These are phyloP conservation scores for Chaetomidium leptoderma DNA, from an alignment of 495 filamentous ascomycete species.

Conservation along the genomic window DNA sequence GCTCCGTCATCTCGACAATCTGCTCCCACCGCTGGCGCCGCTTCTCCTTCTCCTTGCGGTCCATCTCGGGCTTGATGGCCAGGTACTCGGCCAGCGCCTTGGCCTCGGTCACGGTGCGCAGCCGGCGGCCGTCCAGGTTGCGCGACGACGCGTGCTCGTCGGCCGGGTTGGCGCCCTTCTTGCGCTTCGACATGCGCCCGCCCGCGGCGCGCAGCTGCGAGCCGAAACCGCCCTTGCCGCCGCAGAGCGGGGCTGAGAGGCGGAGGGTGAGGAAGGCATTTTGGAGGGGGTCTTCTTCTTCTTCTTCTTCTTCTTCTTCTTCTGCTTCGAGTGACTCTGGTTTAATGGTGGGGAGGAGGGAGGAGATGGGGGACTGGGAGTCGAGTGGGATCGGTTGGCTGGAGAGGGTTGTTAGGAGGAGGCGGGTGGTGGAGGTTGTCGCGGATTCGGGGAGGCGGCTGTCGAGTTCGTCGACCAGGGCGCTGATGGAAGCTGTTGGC, in stretches of 20 bases:
- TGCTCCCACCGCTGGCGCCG: constrained; percentile 75
- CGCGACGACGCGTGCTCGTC: constrained; percentile 83
- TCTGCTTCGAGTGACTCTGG: constrained; percentile 25
- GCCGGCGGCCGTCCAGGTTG: constrained; percentile 85
- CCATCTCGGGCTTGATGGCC: constrained; percentile 95
- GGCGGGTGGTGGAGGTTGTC: constrained; percentile 36
- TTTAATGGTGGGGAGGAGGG: constrained; percentile 38
- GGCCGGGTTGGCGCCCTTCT: constrained; percentile 55
- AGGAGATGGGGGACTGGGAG: constrained; percentile 48
- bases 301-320: constrained; percentile 13
- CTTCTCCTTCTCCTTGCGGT: constrained; percentile 82
- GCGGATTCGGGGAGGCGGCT: constrained; percentile 54
- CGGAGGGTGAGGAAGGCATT: constrained; percentile 83
- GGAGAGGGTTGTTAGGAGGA: constrained; percentile 77
- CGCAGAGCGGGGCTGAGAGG: constrained; percentile 67
- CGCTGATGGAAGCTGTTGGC: constrained; percentile 57
- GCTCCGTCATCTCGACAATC: constrained; percentile 77
- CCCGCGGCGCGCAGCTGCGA: constrained; percentile 94
- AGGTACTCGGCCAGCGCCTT: constrained; percentile 93
- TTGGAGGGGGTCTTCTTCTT: constrained; percentile 32
- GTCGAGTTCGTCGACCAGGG: constrained; percentile 60
- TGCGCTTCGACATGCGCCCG: constrained; percentile 95
- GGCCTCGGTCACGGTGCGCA: constrained; percentile 89
- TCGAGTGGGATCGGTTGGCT: constrained; percentile 61
- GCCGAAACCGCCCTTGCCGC: constrained; percentile 96